A percentile compares a stretch with the other conserved stretches of the same genome.
phyloP scores from a whole-genome alignment of 768 basidiomycete species.

The Tylopilus plumbeoviolaceoides region DNA sequence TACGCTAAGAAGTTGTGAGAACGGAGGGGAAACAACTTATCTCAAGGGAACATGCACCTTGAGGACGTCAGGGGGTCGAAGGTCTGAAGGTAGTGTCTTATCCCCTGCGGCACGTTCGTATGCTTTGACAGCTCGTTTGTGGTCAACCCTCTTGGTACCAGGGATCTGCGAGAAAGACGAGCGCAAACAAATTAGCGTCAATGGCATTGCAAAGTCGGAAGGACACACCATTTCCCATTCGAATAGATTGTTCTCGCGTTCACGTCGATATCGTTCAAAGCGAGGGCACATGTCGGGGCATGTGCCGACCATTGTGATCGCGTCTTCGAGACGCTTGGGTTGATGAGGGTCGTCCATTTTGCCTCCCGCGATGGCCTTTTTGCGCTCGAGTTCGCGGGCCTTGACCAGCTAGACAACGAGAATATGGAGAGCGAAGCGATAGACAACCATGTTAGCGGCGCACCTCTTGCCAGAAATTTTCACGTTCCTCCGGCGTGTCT shows the following conservation, averaged over 20 bases:
- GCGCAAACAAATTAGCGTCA: constrained; percentile 10
- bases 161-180: constrained; percentile 57
- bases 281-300: constrained; percentile 94
- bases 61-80: constrained; percentile 82
- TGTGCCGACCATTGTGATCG: constrained; percentile 90
- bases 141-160: constrained; percentile 82
- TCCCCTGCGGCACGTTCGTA: constrained; percentile 95
- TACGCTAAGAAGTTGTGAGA: constrained; percentile 46
- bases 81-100: constrained; percentile 85
- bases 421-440: constrained; percentile 21
- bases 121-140: constrained; percentile 85
- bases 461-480: constrained; percentile 71
- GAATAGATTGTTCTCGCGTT: constrained; percentile 84
- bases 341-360: constrained; percentile 85
- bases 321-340: constrained; percentile 78
- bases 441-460: constrained; percentile 23
- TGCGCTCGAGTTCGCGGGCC: constrained; percentile 67
- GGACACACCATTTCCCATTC: constrained; percentile 76
- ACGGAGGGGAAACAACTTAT: background rate
- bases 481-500: constrained; percentile 60
- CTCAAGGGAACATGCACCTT: constrained; percentile 43
- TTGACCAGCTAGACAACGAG: constrained; percentile 53
- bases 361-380: constrained; percentile 72
- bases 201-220: constrained; percentile 1
- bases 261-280: constrained; percentile 88